Percentiles rank a stretch among this genome's conserved stretches.
Conservation (phyloP, 2,329 filamentous ascomycete species). For the Penicillium sumatraense region DNA sequence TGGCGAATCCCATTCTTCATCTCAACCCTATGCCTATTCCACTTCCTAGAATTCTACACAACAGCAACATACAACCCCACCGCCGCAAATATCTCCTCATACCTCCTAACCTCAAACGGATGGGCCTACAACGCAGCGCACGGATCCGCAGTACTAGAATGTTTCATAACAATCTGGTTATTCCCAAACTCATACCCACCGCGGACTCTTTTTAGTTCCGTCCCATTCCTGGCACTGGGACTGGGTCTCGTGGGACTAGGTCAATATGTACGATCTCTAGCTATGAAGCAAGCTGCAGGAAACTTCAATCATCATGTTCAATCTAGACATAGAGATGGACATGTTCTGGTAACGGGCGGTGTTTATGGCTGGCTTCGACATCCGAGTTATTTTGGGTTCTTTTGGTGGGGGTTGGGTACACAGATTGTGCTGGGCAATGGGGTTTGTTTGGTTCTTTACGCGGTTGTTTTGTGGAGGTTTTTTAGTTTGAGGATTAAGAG, state of each 20-base stretch:
- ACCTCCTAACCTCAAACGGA: constrained; percentile 85
- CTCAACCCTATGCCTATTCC: constrained; percentile 73
- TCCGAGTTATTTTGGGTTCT: constrained; percentile 96
- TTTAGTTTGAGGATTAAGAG: constrained; percentile 73
- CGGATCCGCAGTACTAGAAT: constrained; percentile 73
- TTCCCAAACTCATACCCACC: constrained; percentile 62
- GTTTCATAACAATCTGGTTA: constrained; percentile 68
- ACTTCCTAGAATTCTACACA: constrained; percentile 95
- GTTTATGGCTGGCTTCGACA: constrained; percentile 79
- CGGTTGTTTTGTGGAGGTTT: constrained; percentile 80
- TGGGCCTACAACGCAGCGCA: constrained; percentile 84
- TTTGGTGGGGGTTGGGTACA: constrained; percentile 96
- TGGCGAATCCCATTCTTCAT: constrained; percentile 64
- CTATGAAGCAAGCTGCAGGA: constrained; percentile 85
- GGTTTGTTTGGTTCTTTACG: constrained; percentile 76
- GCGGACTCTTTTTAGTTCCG: no score
- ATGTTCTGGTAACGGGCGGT: constrained; percentile 81
- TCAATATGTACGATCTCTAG: constrained; percentile 66
- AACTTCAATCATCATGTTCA: constrained; percentile 93
- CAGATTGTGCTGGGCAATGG: constrained; percentile 87
- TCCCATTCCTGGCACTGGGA: not conserved
- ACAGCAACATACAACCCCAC: constrained; percentile 83
- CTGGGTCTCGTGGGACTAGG: not conserved
- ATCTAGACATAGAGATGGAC: constrained; percentile 67
- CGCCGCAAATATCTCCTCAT: constrained; percentile 72